A percentile compares a stretch with the other conserved stretches of the same genome.
Evolutionary conservation across 495 filamentous ascomycete species (phyloP).

Genomic region (Symbiotaphrina buchneri): DNA sequence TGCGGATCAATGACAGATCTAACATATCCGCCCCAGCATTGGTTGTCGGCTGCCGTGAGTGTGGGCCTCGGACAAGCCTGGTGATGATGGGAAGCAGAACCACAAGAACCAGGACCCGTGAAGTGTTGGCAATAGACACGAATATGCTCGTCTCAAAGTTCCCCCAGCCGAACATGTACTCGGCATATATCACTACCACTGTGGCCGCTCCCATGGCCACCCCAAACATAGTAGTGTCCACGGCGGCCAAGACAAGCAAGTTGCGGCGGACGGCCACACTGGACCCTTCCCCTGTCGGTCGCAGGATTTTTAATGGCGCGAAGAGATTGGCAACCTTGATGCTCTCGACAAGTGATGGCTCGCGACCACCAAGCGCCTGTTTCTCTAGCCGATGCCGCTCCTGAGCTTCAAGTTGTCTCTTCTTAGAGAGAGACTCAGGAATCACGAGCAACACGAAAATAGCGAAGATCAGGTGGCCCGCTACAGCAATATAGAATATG

Average conservation of each 20-base stretch:
- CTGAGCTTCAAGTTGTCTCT: slow-evolving; percentile 40
- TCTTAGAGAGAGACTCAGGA: slow-evolving; percentile 60
- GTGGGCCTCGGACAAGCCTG: slow-evolving; percentile 34
- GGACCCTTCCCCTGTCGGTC: slow-evolving; percentile 39
- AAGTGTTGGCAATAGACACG: slow-evolving; percentile 49
- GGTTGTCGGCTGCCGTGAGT: slow-evolving; percentile 12
- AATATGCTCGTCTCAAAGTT: slow-evolving; percentile 57
- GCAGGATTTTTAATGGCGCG: slow-evolving; percentile 55
- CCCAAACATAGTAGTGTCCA: slow-evolving; percentile 60
- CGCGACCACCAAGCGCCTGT: slow-evolving; percentile 10
- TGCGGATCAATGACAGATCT: slow-evolving; percentile 55
- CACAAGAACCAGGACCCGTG: slow-evolving; percentile 52
- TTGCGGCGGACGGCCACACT: slow-evolving; percentile 46
- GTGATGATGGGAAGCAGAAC: slow-evolving; percentile 50
- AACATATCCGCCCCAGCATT: slow-evolving; percentile 55
- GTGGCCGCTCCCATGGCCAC: slow-evolving; percentile 61
- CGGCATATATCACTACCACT: slow-evolving; percentile 58
- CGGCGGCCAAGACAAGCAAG: slow-evolving; percentile 50
- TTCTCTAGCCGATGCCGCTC: slow-evolving; percentile 29
- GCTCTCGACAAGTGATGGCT: slow-evolving; percentile 17
- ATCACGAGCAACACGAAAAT: slow-evolving; percentile 41
- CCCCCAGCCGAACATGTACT: slow-evolving; percentile 60
- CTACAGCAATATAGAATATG: slow-evolving; percentile 59
- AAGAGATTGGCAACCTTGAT: slow-evolving; percentile 31
- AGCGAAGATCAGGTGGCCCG: slow-evolving; percentile 48